Conservation (phyloP, 2,329 filamentous ascomycete species). For the Fusarium keratoplasticum region DNA sequence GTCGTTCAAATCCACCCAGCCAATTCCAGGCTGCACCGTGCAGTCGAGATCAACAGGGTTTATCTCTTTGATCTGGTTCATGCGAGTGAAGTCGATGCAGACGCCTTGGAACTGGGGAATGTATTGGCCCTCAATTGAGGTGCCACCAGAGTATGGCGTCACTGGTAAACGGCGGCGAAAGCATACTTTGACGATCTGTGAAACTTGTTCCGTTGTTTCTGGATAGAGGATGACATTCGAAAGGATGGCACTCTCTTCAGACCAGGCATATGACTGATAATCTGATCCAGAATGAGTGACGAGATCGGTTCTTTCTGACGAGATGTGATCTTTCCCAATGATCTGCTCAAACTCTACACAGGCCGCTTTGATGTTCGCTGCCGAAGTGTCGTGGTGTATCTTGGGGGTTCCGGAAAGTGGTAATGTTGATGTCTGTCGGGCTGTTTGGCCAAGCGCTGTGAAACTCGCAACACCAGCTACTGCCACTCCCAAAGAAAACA, state of each 20-base stretch:
- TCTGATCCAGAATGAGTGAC: slow-evolving; percentile 26
- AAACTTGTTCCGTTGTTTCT: slow-evolving; percentile 77
- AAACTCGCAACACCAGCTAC: neutral
- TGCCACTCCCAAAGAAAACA: neutral
- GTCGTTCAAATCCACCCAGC: neutral
- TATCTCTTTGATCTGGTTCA: neutral
- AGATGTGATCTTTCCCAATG: slow-evolving; percentile 14
- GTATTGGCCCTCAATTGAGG: neutral
- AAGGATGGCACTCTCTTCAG: neutral
- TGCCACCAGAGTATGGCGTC: slow-evolving; percentile 68
- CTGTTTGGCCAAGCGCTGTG: neutral
- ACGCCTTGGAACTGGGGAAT: neutral
- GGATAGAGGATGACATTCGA: slow-evolving; percentile 69
- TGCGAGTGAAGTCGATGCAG: neutral
- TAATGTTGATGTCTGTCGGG: neutral
- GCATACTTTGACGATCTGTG: slow-evolving; percentile 80
- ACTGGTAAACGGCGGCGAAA: slow-evolving; percentile 60
- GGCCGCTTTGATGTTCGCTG: slow-evolving; percentile 5
- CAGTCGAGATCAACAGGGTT: neutral
- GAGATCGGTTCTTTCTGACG: neutral
- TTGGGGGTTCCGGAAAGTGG: neutral
- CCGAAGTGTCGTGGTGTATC: neutral
- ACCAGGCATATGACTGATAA: slow-evolving; percentile 29
- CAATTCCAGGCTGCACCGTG: neutral
- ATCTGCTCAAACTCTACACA: slow-evolving; percentile 2